Evolutionary conservation across 495 filamentous ascomycete species (phyloP), one percentile per base, ranked within the genome.

Genomic region (Clohesyomyces aquaticus): DNA sequence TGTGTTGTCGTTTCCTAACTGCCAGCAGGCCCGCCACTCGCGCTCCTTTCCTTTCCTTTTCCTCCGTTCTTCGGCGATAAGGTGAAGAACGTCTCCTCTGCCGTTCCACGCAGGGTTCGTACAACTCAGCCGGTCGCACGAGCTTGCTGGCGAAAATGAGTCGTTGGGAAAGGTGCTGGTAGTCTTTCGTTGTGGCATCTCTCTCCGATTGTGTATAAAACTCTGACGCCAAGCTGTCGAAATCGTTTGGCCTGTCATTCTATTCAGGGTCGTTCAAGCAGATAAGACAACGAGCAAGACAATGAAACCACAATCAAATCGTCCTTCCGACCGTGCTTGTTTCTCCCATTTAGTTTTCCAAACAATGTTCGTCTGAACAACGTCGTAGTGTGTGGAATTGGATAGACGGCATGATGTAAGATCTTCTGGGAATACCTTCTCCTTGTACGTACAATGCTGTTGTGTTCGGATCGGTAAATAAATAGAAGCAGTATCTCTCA

Each of bases 281-380:
- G 19, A n/a, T 9, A 46, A 22, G 43, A 18, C n/a, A 22, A 4
- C 28, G 6, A 22, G 16, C 23, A 55, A 9, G n/a, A 22, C 29
- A 41, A 55, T 22, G 29, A 12, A 29, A 3, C 16, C 26, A 55
- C 23, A 1, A 42, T 55, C 3, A 29, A 41, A 55, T 55, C 51
- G 59, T 18, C 46, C 54, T 32, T 11, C n/a, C 6, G 11, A 38
- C 45, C 18, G 41, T 3, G 59, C 19, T 62, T 62, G 49, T 28
- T 51, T 18, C 27, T 21, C 22, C 41, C 21, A 16, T 22, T 12
- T 54, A 26, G 43, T 48, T 45, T 18, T n/a, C 22, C 59, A 62
- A 62, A 62, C 59, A 62, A 26, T 62, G 29, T 46, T 46, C 26
- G 26, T n/a, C 10, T 26, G 29, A 55, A 47, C 35, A 54, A 16